phyloP scores from a whole-genome alignment of 345 rosid genomes.

The Euclidium syriacum region DNA sequence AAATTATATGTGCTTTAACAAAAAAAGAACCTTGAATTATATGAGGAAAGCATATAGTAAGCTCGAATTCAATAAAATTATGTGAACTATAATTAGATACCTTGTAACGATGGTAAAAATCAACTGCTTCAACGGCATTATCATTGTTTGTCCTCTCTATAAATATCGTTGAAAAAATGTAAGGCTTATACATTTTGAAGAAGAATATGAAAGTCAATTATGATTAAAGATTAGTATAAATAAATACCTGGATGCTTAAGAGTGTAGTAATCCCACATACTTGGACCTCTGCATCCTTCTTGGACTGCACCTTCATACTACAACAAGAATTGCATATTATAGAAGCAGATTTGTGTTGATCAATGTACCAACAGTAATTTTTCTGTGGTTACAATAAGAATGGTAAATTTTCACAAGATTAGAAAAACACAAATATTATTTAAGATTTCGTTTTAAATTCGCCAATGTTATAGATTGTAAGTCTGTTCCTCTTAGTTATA shows the following conservation, averaged over 20 bases:
- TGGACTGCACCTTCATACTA: conserved; percentile 21
- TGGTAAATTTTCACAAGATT: no score
- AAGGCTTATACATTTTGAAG: neutral
- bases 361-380: no score
- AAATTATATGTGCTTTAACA: neutral
- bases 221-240: neutral
- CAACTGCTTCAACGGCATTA: conserved; percentile 3
- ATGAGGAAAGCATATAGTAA: no score
- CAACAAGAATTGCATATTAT: neutral
- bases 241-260: conserved; percentile 9
- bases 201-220: neutral
- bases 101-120: conserved; percentile 34
- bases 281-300: conserved; percentile 20
- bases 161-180: neutral
- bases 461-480: no score
- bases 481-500: no score
- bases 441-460: no score
- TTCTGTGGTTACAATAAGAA: no score
- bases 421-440: no score
- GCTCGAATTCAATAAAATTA: no score
- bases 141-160: conserved; percentile 8
- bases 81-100: conserved; percentile 5
- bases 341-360: no score
- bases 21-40: neutral
- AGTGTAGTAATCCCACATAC: conserved; percentile 27